Conservation (phyloP, 2,329 filamentous ascomycete species). For the Colletotrichum falcatum region DNA sequence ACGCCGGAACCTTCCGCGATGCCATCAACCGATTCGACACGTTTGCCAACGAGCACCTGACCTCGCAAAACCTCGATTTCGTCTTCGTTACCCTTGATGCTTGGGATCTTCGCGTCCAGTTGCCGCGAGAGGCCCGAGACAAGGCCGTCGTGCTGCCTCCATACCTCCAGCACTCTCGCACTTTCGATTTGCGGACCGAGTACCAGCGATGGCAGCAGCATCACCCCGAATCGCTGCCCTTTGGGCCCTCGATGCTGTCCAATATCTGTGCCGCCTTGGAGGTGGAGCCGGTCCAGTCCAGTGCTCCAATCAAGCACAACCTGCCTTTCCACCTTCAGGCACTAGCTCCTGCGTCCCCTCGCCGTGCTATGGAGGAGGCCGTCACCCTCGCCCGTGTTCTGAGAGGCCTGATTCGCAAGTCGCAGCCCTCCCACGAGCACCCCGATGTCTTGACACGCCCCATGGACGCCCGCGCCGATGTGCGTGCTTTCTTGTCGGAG, state of each 20-base stretch:
- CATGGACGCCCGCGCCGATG: slow-evolving; percentile 96
- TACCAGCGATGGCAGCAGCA: slow-evolving; percentile 99
- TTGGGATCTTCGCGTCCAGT: slow-evolving; percentile 97
- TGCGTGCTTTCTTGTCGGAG: slow-evolving; percentile 94
- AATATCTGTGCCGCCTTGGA: slow-evolving; percentile 99
- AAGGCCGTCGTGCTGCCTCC: slow-evolving; percentile 97
- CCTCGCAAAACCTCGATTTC: slow-evolving; percentile 93
- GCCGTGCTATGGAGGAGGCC: slow-evolving; percentile 97
- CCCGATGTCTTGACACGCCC: slow-evolving; percentile 94
- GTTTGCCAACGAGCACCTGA: slow-evolving; percentile 92
- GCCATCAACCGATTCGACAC: slow-evolving; percentile 94
- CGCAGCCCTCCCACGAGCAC: slow-evolving; percentile 91
- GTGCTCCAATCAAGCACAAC: slow-evolving; percentile 98
- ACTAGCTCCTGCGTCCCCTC: slow-evolving; percentile 91
- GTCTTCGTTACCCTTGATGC: slow-evolving; percentile 98
- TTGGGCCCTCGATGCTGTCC: slow-evolving; percentile 92
- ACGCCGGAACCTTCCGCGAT: slow-evolving; percentile 96
- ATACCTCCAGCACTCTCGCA: slow-evolving; percentile 97
- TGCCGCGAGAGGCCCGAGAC: slow-evolving; percentile 96
- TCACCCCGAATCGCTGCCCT: slow-evolving; percentile 96
- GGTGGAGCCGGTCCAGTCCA: slow-evolving; percentile 97
- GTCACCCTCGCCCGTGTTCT: slow-evolving; percentile 94
- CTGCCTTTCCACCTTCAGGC: slow-evolving; percentile 98
- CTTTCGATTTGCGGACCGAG: slow-evolving; percentile 95
- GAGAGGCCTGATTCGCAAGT: slow-evolving; percentile 93